Evolutionary conservation across 495 filamentous ascomycete genomes (phyloP), one percentile per base, ranked within the genome.

Genomic region (Aspergillus ellipticus): DNA sequence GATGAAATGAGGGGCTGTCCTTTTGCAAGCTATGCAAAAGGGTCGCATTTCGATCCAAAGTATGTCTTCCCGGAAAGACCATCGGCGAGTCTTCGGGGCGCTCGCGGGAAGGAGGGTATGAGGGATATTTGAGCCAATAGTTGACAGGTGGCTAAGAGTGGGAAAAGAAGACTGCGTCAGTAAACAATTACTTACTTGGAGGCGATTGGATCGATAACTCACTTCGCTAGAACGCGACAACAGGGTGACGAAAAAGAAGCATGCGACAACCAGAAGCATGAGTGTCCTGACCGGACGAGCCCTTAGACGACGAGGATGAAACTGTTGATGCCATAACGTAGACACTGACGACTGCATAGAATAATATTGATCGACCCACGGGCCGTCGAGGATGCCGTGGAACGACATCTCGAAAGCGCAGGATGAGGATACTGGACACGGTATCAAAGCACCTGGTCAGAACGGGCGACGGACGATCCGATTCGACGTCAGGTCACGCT

Each of bases 1-100:
- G 71, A 64, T 89, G 85, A 55, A 88, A 82, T n/a, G 75, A 75
- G 0, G 79, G 76, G 41, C 72, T 79, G n/a, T 63, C 66, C 54
- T 80, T 82, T 46, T 70, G 64, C 7, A 75, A 58, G 33, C 69
- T 70, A 26, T 60, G 49, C 8, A 74, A 74, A 15, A 74, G 62
- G 22, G 63, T 66, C 26, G 61, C 56, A 51, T 71, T 71, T 37
- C 56, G 49, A 28, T 55, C 47, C 52, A 66, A 21, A 22, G 62
- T 42, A 26, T 52, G 49, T 22, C 55, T 56, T 21, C 41, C 59
- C 24, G 64, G 53, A 29, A 65, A 58, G 51, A 68, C 52, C 48
- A 76, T 67, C 53, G 59, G 57, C 29, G 67, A 64, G 55, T 74
- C 66, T 65, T 76, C 72, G 0, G 74, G 72, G 41, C 58, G 65